Conservation (phyloP, 257 asterid species). For the Penstemon barbatus region DNA sequence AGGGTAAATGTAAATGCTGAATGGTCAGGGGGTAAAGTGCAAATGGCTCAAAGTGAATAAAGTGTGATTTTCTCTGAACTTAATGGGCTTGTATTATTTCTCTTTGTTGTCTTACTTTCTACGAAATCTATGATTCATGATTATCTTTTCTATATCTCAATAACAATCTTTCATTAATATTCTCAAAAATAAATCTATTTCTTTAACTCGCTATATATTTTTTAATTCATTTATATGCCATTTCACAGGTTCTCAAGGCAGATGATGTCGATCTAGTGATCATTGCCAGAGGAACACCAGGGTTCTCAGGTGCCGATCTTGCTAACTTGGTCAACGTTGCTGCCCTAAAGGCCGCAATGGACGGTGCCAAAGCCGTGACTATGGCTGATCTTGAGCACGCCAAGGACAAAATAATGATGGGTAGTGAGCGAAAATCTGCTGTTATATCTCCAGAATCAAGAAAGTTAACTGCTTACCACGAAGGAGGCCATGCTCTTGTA, state of each 20-base stretch:
- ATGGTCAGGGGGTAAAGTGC: too few relatives aligned
- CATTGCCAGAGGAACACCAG: slow-evolving; percentile 90
- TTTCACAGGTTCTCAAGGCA: slow-evolving; percentile 74
- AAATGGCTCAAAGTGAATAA: too few relatives aligned
- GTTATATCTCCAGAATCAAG: slow-evolving; percentile 79
- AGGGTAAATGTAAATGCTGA: too few relatives aligned
- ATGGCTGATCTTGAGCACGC: slow-evolving; percentile 86
- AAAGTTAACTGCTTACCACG: slow-evolving; percentile 80
- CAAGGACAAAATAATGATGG: slow-evolving; percentile 93
- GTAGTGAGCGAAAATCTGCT: slow-evolving; percentile 90
- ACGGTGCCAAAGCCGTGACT: slow-evolving; percentile 73
- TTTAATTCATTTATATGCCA: neutral
- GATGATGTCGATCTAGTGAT: slow-evolving; percentile 85
- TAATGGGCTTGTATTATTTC: neutral
- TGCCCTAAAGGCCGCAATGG: slow-evolving; percentile 91
- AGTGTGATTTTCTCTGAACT: neutral
- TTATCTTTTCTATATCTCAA: neutral
- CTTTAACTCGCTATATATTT: neutral
- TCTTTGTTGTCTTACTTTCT: neutral
- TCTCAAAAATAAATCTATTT: too few relatives aligned
- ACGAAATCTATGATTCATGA: neutral
- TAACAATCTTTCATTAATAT: neutral
- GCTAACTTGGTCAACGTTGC: slow-evolving; percentile 86
- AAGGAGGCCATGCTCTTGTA: slow-evolving; percentile 94
- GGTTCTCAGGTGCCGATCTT: slow-evolving; percentile 95